Base-by-base conservation (phyloP, 257 asterid genomes). In the Hygrophila difformis region DNA sequence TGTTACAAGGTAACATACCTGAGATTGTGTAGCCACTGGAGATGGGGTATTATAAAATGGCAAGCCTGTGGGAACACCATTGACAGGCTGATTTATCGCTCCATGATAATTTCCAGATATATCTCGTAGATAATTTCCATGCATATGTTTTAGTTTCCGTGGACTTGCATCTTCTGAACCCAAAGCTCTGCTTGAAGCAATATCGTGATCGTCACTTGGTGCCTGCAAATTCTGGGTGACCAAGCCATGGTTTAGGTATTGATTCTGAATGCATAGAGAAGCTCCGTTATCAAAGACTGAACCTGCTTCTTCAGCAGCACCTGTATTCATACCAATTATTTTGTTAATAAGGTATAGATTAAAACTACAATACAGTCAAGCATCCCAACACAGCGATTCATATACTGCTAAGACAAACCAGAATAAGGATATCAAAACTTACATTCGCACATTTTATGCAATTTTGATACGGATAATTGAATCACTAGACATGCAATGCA, bases 301-400 rank as follows among this genome's bases (percentile, higher is more conserved):
- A 62, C 69, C 66, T 60, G 98, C 96, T 63, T 79, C 96, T 59
- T 85, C 94, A 41, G 97, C 97, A 54, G 77, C 91, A 64, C 97
- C 97, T 88, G 81, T 57, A 59, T 61, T 51, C 39, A 50, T 45
- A 31, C 42, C 44, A 47, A 22, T 13, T 14, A 49, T 41, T 48
- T 39, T 17, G 55, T 53, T 51, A 57, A 52, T 43, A 47, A 37
- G 14, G 40, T 44, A 55, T 23, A 20, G 22, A 39, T 21, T 15
- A 51, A 37, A 61, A 33, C 12, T 33, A 10, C 8, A 49, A 63
- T 39, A 28, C 57, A 24, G 49, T 39, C n/a, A n/a, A 18, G 15
- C n/a, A 34, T 34, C 22, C 34, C 53, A 58, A 51, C 22, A 56
- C 20, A 58, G 24, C 43, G 21, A 48, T 45, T 9, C 31, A 18